These are phyloP conservation scores for Saccharomyces pastorianus DNA, from an alignment of 1,139 yeast genomes.

Conservation along the genomic window DNA sequence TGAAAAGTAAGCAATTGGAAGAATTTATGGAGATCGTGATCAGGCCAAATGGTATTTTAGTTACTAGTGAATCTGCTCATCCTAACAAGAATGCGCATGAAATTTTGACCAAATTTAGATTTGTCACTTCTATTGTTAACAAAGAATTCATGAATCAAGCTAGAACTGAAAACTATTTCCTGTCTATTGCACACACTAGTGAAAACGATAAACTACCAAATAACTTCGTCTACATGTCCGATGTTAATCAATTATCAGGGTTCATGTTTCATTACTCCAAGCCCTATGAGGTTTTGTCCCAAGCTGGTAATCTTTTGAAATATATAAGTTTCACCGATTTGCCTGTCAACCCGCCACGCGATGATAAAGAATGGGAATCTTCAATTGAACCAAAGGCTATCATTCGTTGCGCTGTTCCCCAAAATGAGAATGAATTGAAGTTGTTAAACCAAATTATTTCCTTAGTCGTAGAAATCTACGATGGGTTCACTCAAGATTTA, in stretches of 20 bases:
- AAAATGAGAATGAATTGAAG: constrained; percentile 17
- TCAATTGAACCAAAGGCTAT: constrained; percentile 43
- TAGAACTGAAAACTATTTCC: constrained; percentile 69
- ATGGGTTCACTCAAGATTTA: constrained; percentile 36
- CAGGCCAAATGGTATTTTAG: constrained; percentile 47
- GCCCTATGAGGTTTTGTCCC: constrained; percentile 41
- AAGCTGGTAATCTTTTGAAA: constrained; percentile 49
- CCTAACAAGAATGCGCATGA: constrained; percentile 17
- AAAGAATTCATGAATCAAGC: constrained; percentile 72
- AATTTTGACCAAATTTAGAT: constrained; percentile 37
- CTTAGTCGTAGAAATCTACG: constrained; percentile 32
- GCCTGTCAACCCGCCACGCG: constrained; percentile 57
- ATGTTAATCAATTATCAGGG: constrained; percentile 72
- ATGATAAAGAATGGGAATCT: constrained; percentile 31
- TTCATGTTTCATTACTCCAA: constrained; percentile 45
- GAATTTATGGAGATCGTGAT: constrained; percentile 59
- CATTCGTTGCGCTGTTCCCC: constrained; percentile 24
- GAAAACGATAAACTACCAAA: constrained; percentile 60
- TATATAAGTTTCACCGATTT: constrained; percentile 79
- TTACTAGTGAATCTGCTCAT: constrained; percentile 38
- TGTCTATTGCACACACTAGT: constrained; percentile 76
- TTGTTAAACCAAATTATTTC: constrained; percentile 29
- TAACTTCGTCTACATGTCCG: constrained; percentile 83
- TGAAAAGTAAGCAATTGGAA: constrained; percentile 38
- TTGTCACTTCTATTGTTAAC: constrained; percentile 76